Conservation (phyloP, 768 basidiomycete species). For the Mycena leptocephala region DNA sequence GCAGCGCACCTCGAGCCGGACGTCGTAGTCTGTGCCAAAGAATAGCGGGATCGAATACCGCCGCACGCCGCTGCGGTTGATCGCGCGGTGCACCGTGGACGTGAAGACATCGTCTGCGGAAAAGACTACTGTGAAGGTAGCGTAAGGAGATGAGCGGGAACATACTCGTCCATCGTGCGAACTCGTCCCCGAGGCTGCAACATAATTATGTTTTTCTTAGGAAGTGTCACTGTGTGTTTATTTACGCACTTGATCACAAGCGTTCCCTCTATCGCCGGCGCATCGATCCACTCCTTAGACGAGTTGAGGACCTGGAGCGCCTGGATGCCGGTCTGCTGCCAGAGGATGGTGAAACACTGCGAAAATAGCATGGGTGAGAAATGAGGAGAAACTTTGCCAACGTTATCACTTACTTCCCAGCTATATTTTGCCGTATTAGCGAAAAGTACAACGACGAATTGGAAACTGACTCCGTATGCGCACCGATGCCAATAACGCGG, state of each 20-base stretch:
- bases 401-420: slow-evolving; percentile 56
- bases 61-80: slow-evolving; percentile 79
- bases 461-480: slow-evolving; percentile 79
- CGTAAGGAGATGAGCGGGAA: not conserved
- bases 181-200: slow-evolving; percentile 85
- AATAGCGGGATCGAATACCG: slow-evolving; percentile 93
- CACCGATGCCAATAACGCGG: slow-evolving; percentile 86
- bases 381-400: not conserved
- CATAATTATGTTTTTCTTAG: not conserved
- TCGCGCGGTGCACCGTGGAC: slow-evolving; percentile 90
- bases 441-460: not conserved
- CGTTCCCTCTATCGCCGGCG: slow-evolving; percentile 84
- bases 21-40: slow-evolving; percentile 92
- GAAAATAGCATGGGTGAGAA: not conserved
- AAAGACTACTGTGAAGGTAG: not conserved
- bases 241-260: slow-evolving; percentile 86
- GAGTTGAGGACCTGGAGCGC: slow-evolving; percentile 89
- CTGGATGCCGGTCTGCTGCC: slow-evolving; percentile 82
- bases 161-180: slow-evolving; percentile 92
- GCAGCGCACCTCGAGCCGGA: slow-evolving; percentile 75
- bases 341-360: slow-evolving; percentile 92
- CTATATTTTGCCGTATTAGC: slow-evolving; percentile 37
- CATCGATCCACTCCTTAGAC: slow-evolving; percentile 86
- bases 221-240: not conserved
- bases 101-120: slow-evolving; percentile 88